These are phyloP conservation scores for Capsicum chinense DNA, from an alignment of 257 asterid species.

Conservation along the genomic window DNA sequence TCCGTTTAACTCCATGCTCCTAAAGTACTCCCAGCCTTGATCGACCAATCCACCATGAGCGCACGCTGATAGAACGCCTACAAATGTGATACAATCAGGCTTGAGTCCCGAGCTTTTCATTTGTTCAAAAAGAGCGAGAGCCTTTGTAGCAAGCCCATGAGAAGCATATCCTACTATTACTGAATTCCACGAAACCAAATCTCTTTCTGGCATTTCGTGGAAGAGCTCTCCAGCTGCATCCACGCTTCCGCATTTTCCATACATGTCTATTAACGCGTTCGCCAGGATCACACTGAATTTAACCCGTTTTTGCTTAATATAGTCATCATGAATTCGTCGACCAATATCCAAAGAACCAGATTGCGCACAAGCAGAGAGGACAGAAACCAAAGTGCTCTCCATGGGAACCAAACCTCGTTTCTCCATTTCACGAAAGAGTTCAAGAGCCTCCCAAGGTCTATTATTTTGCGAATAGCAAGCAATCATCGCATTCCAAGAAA, in stretches of 20 bases:
- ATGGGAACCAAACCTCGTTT: slow-evolving; percentile 51
- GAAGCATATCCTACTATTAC: slow-evolving; percentile 74
- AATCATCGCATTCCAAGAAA: slow-evolving; percentile 85
- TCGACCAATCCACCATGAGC: slow-evolving; percentile 74
- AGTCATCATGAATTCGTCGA: slow-evolving; percentile 48
- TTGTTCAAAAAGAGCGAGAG: slow-evolving; percentile 57
- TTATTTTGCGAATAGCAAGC: slow-evolving; percentile 75
- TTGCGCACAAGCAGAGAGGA: slow-evolving; percentile 83
- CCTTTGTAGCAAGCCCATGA: slow-evolving; percentile 61
- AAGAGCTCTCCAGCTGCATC: slow-evolving; percentile 59
- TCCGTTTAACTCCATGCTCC: slow-evolving; percentile 47
- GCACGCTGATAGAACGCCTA: slow-evolving; percentile 78
- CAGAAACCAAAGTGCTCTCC: slow-evolving; percentile 70
- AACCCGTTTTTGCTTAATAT: slow-evolving; percentile 47
- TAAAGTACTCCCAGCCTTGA: slow-evolving; percentile 62
- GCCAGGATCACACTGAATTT: slow-evolving; percentile 55
- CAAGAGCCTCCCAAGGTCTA: slow-evolving; percentile 66
- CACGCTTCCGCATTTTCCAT: slow-evolving; percentile 71
- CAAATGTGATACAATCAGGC: slow-evolving; percentile 72
- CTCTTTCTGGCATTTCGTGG: slow-evolving; percentile 54
- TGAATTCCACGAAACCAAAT: slow-evolving; percentile 75
- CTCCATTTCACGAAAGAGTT: slow-evolving; percentile 65
- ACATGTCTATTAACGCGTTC: slow-evolving; percentile 72
- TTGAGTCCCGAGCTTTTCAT: slow-evolving; percentile 45
- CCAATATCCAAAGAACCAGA: slow-evolving; percentile 61